Percentiles rank a stretch among this genome's conserved stretches.
Evolutionary conservation across 805 yeast species (phyloP).

Genomic region (Blastobotrys parvus): DNA sequence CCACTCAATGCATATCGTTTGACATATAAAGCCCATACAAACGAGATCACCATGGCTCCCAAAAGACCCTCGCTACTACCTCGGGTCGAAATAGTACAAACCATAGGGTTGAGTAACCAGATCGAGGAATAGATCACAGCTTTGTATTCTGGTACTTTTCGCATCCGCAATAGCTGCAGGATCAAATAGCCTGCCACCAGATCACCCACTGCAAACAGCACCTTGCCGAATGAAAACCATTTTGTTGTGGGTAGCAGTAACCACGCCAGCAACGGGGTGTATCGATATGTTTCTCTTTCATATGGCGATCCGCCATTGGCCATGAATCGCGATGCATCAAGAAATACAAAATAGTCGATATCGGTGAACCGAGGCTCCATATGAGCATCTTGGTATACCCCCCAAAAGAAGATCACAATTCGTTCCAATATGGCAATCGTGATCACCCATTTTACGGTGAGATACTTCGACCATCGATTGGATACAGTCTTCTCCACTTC

Average conservation of each 20-base stretch:
- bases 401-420: conserved; percentile 61
- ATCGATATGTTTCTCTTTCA: conserved; percentile 77
- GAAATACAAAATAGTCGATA: conserved; percentile 86
- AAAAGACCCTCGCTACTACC: conserved; percentile 90
- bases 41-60: conserved; percentile 62
- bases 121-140: conserved; percentile 44
- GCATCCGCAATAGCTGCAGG: conserved; percentile 32
- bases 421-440: conserved; percentile 32
- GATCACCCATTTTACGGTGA: conserved; percentile 18
- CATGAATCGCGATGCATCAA: conserved; percentile 81
- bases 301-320: conserved; percentile 64
- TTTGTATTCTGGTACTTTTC: conserved; percentile 25
- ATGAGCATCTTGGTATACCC: conserved; percentile 75
- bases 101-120: conserved; percentile 95
- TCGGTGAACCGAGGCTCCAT: conserved; percentile 86
- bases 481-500: no score
- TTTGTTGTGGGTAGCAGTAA: conserved; percentile 58
- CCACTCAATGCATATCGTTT: conserved; percentile 33
- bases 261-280: conserved; percentile 89
- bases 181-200: conserved; percentile 67
- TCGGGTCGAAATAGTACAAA: conserved; percentile 80
- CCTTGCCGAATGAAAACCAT: conserved; percentile 63
- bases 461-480: conserved; percentile 4
- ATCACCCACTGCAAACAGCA: conserved; percentile 70
- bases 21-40: conserved; percentile 39